Base-by-base conservation (phyloP, 805 yeast species). In the Cyberlindnera euphorbiae region DNA sequence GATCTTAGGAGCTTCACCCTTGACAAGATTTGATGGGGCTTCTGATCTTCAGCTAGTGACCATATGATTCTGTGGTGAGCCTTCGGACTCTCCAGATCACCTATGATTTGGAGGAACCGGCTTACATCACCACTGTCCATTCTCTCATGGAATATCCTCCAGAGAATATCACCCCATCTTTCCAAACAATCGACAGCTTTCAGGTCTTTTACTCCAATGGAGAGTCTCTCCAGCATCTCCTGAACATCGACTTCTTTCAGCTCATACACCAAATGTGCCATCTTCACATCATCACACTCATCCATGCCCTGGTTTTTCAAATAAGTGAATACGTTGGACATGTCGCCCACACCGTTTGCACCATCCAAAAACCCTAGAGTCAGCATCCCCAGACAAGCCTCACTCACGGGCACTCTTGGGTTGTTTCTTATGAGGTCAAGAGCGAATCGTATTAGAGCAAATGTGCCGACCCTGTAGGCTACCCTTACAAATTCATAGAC, bases 401-500 rank as follows among this genome's bases (percentile, higher is more conserved):
- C 22, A 27, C 41, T 39, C 32, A 52, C 40, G 11, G 50, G 47
- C 1, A 49, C 36, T n/a, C 43, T 23, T 4, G 53, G 47, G 30
- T 52, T 39, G 36, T 46, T 42, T 21, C 41, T 42, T 22, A 52
- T 30, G 18, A 53, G 12, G 4, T 47, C 53, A 4, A 51, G 32
- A 7, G 39, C 52, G 26, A 54, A 51, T 15, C 38, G 37, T 3
- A 50, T 26, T 0, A 46, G 38, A 10, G 49, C 42, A 27, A 52
- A 50, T 3, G 41, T 44, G 1, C 50, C 39, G 2, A 41, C 46
- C 17, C 41, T 32, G 10, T 38, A 38, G 5, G 55, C 45, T 12
- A 39, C 38, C 25, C 30, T 39, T 17, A 53, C 21, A 24, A 48
- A 51, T 12, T 33, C 41, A 30, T 45, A 42, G 2, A 53, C 17